Percentiles rank a stretch among this genome's conserved stretches.
Evolutionary conservation across 305 asterid genomes (phyloP).

Genomic region (Fraxinus dipetala): DNA sequence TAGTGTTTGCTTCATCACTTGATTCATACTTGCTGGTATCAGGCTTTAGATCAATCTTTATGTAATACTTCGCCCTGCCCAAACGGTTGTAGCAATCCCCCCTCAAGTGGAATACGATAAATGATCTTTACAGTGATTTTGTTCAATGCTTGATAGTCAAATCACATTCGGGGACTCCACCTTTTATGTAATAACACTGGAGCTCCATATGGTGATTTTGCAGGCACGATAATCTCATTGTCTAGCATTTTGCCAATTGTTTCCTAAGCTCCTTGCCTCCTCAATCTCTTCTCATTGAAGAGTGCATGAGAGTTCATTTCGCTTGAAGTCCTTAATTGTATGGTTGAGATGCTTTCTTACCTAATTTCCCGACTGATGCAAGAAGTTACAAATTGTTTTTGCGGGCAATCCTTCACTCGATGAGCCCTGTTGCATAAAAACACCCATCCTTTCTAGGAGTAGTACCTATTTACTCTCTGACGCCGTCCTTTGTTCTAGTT

Average conservation of each 20-base stretch:
- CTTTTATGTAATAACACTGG: background rate
- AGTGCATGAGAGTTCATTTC: background rate
- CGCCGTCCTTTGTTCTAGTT: background rate
- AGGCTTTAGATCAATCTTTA: background rate
- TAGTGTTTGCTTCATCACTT: background rate
- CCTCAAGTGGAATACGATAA: background rate
- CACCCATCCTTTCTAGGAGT: background rate
- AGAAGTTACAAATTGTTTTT: background rate
- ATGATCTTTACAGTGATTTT: background rate
- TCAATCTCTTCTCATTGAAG: background rate
- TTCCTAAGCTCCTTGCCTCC: background rate
- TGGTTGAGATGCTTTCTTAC: background rate
- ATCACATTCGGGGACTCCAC: background rate
- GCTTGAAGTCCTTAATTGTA: background rate
- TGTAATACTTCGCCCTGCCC: background rate
- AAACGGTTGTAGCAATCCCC: background rate
- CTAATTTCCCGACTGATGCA: background rate
- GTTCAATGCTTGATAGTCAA: background rate
- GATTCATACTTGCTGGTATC: background rate
- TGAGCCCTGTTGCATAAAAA: background rate
- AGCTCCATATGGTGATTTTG: background rate
- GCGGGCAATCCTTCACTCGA: background rate
- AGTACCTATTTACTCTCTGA: background rate
- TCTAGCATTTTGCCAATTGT: background rate
- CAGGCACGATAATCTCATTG: background rate